Base-by-base conservation (phyloP, 2,329 filamentous ascomycete genomes). In the Diatrype stigma region DNA sequence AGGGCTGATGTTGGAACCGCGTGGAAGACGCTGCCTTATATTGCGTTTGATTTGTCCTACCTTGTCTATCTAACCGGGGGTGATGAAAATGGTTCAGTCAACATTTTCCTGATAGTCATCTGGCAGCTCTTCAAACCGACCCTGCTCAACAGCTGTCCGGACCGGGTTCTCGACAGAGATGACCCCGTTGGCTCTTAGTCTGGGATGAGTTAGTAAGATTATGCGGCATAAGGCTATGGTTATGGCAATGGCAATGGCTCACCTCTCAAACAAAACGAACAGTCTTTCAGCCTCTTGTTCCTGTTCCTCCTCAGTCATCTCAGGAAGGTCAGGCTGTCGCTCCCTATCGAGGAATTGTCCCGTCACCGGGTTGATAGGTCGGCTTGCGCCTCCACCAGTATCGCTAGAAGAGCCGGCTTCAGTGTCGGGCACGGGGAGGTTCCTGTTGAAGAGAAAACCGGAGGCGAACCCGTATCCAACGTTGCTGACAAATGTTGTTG, bases 391-490 rank as follows among this genome's bases (percentile, higher is more conserved):
- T 14, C 68, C 60, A 57, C 62, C 26, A 48, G 60, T n/a, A 46
- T 66, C 63, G 53, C 62, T 67, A 49, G 59, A 77, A 6, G 78
- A 75, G 59, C 85, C 79, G 10, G 83, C 71, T 1, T 84, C 81
- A 49, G 78, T 84, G 52, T 84, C 77, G 0, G 91, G 90, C 21
- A 96, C 76, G 0, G 86, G 78, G 12, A 97, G 84, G 50, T 94
- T 89, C 55, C 93, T 88, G 56, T 88, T 86, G 72, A 92, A 86
- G 16, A 99, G 74, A 65, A 94, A 96, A 0, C 94, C 94, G 0
- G 91, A 89, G 0, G 94, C 94, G 63, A 89, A 96, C 0, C 94
- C 94, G 65, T 96, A 99, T 0, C 94, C 94, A 12, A 99, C 89
- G 59, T 96, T 96, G 47, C 89, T 80, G 1, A 97, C 88, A 63